phyloP scores from a whole-genome alignment of 257 asterid species.

The Solanum sejunctum region DNA sequence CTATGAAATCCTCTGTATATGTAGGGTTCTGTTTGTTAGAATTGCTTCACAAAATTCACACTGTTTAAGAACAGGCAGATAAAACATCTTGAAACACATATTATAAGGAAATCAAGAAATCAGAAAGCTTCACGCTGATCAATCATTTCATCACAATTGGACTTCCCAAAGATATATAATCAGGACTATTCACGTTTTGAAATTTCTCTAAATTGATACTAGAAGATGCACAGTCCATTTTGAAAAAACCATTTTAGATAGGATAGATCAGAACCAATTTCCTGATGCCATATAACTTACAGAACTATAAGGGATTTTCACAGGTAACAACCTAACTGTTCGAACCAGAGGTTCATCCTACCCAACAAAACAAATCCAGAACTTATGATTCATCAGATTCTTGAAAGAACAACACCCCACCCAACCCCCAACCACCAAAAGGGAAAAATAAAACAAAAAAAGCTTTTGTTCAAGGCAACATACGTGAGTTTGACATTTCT shows the following conservation, averaged over 20 bases:
- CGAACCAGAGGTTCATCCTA: neutral
- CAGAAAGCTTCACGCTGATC: neutral
- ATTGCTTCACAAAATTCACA: neutral
- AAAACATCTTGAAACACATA: neutral
- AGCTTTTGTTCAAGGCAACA: conserved; percentile 16
- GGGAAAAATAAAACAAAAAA: neutral
- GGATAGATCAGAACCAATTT: neutral
- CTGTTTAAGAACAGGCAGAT: neutral
- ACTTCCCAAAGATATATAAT: neutral
- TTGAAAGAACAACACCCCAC: neutral
- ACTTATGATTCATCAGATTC: neutral
- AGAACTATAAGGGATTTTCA: neutral
- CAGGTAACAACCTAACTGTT: neutral
- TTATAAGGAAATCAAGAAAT: neutral
- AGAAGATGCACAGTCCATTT: neutral
- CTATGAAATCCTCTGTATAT: neutral
- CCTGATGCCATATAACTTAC: neutral
- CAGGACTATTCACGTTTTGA: neutral
- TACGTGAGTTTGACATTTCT: conserved; percentile 93
- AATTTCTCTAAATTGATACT: neutral
- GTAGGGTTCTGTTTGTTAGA: neutral
- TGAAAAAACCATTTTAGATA: neutral
- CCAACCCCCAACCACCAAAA: neutral
- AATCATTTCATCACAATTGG: neutral
- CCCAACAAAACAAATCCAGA: neutral